These are phyloP conservation scores for Aspergillus hortae DNA, from an alignment of 2,329 filamentous ascomycete species.

Conservation along the genomic window DNA sequence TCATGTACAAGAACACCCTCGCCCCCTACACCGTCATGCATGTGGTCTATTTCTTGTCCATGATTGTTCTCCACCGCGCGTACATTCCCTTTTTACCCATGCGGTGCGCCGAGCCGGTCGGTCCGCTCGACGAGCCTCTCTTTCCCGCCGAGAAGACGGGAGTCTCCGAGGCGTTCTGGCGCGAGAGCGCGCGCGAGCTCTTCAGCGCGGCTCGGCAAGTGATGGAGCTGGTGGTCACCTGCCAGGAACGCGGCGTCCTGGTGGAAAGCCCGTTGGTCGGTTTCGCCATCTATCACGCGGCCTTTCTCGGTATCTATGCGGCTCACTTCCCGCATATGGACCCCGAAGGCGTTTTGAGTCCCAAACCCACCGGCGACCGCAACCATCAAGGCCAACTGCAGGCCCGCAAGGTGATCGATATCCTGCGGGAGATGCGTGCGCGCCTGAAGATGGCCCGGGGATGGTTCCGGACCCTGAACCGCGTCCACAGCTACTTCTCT, in stretches of 20 bases:
- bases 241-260: constrained; percentile 48
- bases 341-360: constrained; percentile 45
- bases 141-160: constrained; percentile 43
- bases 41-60: constrained; percentile 51
- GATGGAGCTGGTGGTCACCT: constrained; percentile 51
- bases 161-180: constrained; percentile 51
- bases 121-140: constrained; percentile 51
- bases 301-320: constrained; percentile 51
- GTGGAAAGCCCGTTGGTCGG: constrained; percentile 55
- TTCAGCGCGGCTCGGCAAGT: constrained; percentile 53
- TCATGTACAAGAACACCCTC: constrained; percentile 49
- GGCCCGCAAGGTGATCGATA: constrained; percentile 35
- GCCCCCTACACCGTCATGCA: constrained; percentile 56
- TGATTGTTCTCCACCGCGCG: constrained; percentile 54
- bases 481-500: constrained; percentile 39
- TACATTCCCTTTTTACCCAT: constrained; percentile 55
- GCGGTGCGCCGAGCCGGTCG: constrained; percentile 47
- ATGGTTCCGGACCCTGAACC: constrained; percentile 44
- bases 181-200: constrained; percentile 47
- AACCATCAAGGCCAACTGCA: constrained; percentile 29
- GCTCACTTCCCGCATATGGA: constrained; percentile 57
- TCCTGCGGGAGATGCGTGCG: constrained; percentile 39
- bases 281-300: constrained; percentile 54
- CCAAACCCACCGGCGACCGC: constrained; percentile 24
- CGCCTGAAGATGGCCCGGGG: constrained; percentile 39